Conservation (phyloP, 1,139 yeast genomes). For the Suhomyces choctaworum region DNA sequence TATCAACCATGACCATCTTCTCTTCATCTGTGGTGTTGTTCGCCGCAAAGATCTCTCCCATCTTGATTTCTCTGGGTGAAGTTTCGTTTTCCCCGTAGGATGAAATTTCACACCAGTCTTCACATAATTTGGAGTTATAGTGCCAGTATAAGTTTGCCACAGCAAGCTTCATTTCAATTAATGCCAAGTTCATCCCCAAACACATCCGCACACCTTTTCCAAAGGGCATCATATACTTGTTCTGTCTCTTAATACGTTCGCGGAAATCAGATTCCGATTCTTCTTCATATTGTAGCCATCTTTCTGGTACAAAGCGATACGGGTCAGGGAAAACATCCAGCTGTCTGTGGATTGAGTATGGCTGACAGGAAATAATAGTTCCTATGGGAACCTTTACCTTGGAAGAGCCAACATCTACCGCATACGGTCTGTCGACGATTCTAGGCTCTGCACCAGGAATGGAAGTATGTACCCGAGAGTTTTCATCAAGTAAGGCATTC, state of each 20-base stretch:
- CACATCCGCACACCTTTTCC: constrained; percentile 80
- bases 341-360: constrained; percentile 63
- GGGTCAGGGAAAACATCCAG: constrained; percentile 52
- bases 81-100: constrained; percentile 14
- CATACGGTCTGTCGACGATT: constrained; percentile 35
- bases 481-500: constrained; percentile 60
- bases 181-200: constrained; percentile 67
- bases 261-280: constrained; percentile 38
- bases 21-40: constrained; percentile 37
- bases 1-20: constrained; percentile 53
- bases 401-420: constrained; percentile 17
- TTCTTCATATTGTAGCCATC: constrained; percentile 52
- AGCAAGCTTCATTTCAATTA: constrained; percentile 63
- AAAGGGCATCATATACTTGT: constrained; percentile 62
- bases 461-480: constrained; percentile 62
- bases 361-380: constrained; percentile 62
- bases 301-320: constrained; percentile 53
- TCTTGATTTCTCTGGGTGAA: constrained; percentile 21
- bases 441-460: constrained; percentile 79
- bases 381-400: constrained; percentile 48
- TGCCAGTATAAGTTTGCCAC: constrained; percentile 56
- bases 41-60: constrained; percentile 26
- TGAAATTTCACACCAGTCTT: constrained; percentile 45
- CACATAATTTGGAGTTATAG: constrained; percentile 37
- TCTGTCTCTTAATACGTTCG: constrained; percentile 45